Percentiles rank a stretch among this genome's conserved stretches.
These are phyloP conservation scores for Penicillium sp. DNA, from an alignment of 2,329 filamentous ascomycete species.

Conservation along the genomic window DNA sequence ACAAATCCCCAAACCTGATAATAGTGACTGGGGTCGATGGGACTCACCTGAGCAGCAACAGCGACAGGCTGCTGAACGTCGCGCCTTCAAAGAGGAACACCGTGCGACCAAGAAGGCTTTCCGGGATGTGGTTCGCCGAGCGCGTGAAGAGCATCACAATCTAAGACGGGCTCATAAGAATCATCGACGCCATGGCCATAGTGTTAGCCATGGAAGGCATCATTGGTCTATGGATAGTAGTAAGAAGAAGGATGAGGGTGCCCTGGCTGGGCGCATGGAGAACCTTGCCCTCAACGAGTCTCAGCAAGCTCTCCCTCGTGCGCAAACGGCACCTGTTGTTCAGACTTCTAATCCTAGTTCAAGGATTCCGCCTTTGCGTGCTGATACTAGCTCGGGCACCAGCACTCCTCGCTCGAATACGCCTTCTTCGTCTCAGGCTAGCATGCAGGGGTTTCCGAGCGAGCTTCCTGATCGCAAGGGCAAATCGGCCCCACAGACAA, in stretches of 20 bases:
- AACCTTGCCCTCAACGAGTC: constrained; percentile 13
- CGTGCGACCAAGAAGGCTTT: constrained; percentile 40
- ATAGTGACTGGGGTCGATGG: constrained; percentile 36
- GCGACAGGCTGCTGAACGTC: constrained; percentile 29
- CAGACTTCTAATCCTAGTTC: not conserved
- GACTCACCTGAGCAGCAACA: constrained; percentile 37
- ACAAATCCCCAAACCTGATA: constrained; percentile 11
- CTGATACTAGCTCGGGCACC: constrained; percentile 11
- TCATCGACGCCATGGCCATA: constrained; percentile 18
- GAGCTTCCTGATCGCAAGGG: constrained; percentile 15
- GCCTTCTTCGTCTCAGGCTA: constrained; percentile 9
- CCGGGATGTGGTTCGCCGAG: constrained; percentile 34
- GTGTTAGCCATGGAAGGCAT: not conserved
- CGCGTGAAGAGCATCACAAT: constrained; percentile 38
- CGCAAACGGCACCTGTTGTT: not conserved
- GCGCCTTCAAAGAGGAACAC: constrained; percentile 39
- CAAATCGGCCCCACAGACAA: constrained; percentile 3
- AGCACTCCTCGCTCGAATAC: constrained; percentile 5
- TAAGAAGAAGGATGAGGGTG: not conserved
- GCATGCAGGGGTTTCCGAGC: constrained; percentile 9
- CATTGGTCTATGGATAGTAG: not conserved
- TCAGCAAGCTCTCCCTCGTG: not conserved
- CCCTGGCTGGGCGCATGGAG: constrained; percentile 22
- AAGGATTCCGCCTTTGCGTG: not conserved
- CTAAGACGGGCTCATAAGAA: constrained; percentile 24